phyloP scores from a whole-genome alignment of 331 rosid genomes.

The Erythrophleum ivorense region DNA sequence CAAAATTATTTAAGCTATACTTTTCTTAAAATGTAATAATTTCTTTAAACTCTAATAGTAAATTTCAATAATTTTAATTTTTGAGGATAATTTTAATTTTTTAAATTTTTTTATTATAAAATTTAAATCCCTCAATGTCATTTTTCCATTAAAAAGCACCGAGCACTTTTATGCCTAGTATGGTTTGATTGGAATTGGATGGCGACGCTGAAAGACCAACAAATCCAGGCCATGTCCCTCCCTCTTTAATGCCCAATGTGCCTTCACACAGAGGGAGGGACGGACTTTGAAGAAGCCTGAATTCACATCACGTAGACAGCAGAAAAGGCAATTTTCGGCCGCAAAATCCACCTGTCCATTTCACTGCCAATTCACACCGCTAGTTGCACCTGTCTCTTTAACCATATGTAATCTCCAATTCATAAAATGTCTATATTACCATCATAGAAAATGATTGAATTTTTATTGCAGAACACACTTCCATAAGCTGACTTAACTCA shows the following conservation, averaged over 20 bases:
- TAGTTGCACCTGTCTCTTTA: neutral
- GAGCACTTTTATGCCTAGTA: neutral
- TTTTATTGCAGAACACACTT: neutral
- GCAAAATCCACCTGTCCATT: constrained; percentile 1
- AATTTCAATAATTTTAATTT: no score
- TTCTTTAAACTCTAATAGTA: no score
- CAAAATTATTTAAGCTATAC: no score
- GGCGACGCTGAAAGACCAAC: neutral
- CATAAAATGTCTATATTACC: neutral
- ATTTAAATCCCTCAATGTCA: no score
- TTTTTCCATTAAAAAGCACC: no score
- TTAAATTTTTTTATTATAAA: no score
- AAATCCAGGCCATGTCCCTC: neutral
- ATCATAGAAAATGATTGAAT: neutral
- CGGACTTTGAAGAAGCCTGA: neutral
- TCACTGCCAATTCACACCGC: neutral
- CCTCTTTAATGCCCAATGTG: neutral
- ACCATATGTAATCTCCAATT: neutral
- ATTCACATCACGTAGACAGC: no score
- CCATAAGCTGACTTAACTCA: neutral
- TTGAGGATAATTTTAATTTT: no score
- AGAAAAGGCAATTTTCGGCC: neutral
- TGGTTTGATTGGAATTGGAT: neutral
- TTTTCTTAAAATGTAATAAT: no score
- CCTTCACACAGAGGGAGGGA: neutral